phyloP scores from a whole-genome alignment of 768 basidiomycete genomes.

The Hericium erinaceus region DNA sequence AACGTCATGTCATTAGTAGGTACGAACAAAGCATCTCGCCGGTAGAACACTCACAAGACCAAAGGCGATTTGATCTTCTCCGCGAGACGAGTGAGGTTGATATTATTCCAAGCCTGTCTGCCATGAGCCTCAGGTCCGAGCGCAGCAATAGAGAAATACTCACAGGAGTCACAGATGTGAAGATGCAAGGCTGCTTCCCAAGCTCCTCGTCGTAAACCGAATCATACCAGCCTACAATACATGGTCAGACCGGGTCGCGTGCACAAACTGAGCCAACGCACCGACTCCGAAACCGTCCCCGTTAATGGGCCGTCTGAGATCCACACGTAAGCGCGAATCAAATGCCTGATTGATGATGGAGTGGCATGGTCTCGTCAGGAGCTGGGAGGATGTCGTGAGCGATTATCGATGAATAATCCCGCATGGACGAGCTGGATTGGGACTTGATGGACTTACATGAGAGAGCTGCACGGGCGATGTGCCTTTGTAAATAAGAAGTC shows the following conservation, averaged over 20 bases:
- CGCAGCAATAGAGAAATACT: conserved; percentile 15
- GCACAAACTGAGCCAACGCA: conserved; percentile 25
- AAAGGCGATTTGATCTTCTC: conserved; percentile 96
- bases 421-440: background rate
- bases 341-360: conserved; percentile 97
- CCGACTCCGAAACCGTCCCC: conserved; percentile 96
- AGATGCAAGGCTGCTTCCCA: conserved; percentile 86
- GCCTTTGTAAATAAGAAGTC: conserved; percentile 93
- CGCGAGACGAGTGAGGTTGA: conserved; percentile 85
- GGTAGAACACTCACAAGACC: conserved; percentile 61
- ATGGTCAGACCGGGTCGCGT: background rate
- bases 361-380: conserved; percentile 90
- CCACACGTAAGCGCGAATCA: conserved; percentile 82
- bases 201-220: conserved; percentile 75
- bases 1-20: background rate
- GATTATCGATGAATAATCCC: background rate
- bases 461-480: conserved; percentile 87
- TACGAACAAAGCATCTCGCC: background rate
- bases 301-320: conserved; percentile 78
- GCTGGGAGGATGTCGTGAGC: conserved; percentile 26
- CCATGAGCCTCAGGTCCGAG: background rate
- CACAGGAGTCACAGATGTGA: conserved; percentile 91
- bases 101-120: conserved; percentile 91
- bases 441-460: conserved; percentile 42
- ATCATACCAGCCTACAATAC: conserved; percentile 81